phyloP scores from a whole-genome alignment of 2,329 filamentous ascomycete species.

The Phymatotrichopsis omnivora region DNA sequence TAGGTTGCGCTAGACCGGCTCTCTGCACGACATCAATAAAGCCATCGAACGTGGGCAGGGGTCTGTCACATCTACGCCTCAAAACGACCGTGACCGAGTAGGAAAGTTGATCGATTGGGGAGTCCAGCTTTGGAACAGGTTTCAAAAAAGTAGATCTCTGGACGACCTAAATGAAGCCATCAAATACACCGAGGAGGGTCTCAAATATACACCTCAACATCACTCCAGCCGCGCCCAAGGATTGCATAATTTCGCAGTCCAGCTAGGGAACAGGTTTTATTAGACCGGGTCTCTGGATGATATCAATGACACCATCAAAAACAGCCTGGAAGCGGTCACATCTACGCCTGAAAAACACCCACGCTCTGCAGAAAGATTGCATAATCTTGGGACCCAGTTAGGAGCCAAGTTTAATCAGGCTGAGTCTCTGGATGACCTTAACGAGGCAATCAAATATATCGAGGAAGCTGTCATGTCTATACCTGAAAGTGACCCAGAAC shows the following conservation, averaged over 20 bases:
- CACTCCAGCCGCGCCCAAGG: too few species aligned
- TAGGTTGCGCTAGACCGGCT: too few species aligned
- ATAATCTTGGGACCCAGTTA: not conserved
- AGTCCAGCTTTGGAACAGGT: not conserved
- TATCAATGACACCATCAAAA: slow-evolving; percentile 1
- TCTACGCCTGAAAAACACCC: not conserved
- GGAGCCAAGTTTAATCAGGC: slow-evolving; percentile 1
- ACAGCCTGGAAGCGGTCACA: not conserved
- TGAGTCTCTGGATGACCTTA: slow-evolving; percentile 7
- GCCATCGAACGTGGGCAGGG: not conserved
- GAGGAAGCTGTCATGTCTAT: too few species aligned
- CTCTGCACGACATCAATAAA: slow-evolving; percentile 1
- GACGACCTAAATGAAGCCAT: slow-evolving; percentile 3
- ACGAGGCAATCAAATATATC: not conserved
- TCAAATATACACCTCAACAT: too few species aligned
- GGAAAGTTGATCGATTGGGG: not conserved
- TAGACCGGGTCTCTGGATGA: not conserved
- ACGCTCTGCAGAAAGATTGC: not conserved
- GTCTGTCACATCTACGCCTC: not conserved
- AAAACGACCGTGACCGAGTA: not conserved
- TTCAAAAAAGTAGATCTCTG: not conserved
- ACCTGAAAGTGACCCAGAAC: too few species aligned
- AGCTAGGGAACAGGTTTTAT: not conserved
- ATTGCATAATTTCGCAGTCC: too few species aligned
- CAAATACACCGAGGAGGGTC: not conserved